phyloP scores from a whole-genome alignment of 1,284 basidiomycete genomes.

The Vanrija sp. region DNA sequence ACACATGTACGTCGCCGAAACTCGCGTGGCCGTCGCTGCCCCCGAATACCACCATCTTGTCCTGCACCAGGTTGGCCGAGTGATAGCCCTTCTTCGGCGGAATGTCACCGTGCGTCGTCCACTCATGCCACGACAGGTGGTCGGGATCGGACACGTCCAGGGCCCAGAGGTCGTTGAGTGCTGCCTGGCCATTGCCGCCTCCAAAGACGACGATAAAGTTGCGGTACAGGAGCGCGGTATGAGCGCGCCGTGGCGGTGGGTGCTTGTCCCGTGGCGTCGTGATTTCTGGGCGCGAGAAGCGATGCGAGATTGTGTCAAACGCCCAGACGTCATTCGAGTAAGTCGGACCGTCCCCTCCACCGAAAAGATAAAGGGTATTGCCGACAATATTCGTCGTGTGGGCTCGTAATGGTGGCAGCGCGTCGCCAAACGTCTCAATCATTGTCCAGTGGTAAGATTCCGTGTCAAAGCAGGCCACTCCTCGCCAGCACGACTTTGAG shows the following conservation, averaged over 20 bases:
- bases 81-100: conserved; percentile 76
- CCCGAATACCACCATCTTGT: conserved; percentile 55
- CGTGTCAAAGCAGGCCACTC: conserved; percentile 81
- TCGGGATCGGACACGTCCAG: conserved; percentile 57
- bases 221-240: conserved; percentile 73
- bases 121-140: conserved; percentile 54
- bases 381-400: conserved; percentile 85
- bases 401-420: conserved; percentile 76
- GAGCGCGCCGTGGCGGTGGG: conserved; percentile 73
- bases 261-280: conserved; percentile 37
- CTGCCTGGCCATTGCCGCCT: conserved; percentile 82
- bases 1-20: conserved; percentile 81
- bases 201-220: conserved; percentile 81
- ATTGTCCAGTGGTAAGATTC: conserved; percentile 88
- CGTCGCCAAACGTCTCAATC: conserved; percentile 66
- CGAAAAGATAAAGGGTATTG: conserved; percentile 70
- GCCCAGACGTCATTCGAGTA: conserved; percentile 65
- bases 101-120: conserved; percentile 43
- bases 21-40: conserved; percentile 55
- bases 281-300: conserved; percentile 56
- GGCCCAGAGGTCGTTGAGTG: conserved; percentile 85
- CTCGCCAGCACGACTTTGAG: conserved; percentile 64
- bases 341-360: conserved; percentile 72
- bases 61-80: conserved; percentile 78
- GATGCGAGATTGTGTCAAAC: conserved; percentile 70